Evolutionary conservation across 164 flowering plant genomes (phyloP), one percentile per base, ranked within the genome.

Genomic region (Akebia trifoliata): DNA sequence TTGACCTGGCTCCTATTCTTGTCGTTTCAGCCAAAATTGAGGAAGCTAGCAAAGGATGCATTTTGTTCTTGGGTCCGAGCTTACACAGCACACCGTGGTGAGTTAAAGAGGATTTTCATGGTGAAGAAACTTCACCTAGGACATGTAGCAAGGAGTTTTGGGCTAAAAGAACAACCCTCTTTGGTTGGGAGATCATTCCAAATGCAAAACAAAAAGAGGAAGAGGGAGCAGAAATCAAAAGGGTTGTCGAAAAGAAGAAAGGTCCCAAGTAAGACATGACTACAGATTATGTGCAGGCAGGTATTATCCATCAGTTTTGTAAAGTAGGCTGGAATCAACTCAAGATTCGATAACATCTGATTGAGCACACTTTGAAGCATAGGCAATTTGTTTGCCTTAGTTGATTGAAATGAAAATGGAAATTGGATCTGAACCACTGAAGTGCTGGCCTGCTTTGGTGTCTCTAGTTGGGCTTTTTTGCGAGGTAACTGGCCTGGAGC

Each of bases 1-100:
- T 25, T 15, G 15, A 36, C 29, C 29, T 70, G 29, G 12, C 51
- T 1, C 30, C 37, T 56, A 4, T 46, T 2, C 24, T 8, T 60
- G 42, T 31, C 38, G 21, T 69, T 48, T 48, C 79, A 91, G 96
- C 65, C 74, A 42, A 72, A 48, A 32, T 46, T 77, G 75, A 86
- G 79, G 74, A 67, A 69, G 51, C 65, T 87, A 52, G 95, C 94
- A 15, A 74, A 82, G 72, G 78, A 75, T 56, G 95, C 97, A 65
- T 93, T 90, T 65, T 76, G 88, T 66, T 86, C 96, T 42, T 90
- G 99, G 99, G 78, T 86, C 7, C 78, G 97, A 59, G 99, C 96
- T 37, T 90, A 90, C 62, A 78, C 94, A 30, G 96, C 96, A 3
- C 97, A 90, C 55, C 85, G 90, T n/a, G 97, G 96, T 4, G 97